A percentile compares a stretch with the other conserved stretches of the same genome.
Conservation (phyloP, 345 rosid genomes). For the Alliaria petiolata region DNA sequence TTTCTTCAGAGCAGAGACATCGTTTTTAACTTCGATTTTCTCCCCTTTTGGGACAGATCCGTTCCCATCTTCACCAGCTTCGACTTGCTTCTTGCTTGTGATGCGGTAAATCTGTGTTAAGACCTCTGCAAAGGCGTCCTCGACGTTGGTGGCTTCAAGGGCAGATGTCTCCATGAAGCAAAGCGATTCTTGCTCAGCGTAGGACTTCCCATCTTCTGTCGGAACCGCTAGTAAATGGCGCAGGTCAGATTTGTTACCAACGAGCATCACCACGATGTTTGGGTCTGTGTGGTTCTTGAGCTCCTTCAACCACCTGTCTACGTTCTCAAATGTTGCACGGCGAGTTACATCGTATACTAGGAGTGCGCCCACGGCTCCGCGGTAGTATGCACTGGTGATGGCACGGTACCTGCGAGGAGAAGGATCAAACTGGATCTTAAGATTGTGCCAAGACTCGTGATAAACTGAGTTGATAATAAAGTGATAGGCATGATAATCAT, state of each 20-base stretch:
- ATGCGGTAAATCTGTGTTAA: slow-evolving; percentile 55
- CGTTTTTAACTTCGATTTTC: slow-evolving; percentile 53
- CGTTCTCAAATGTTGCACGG: slow-evolving; percentile 63
- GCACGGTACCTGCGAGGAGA: slow-evolving; percentile 51
- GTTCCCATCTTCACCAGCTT: slow-evolving; percentile 41
- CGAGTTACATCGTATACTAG: slow-evolving; percentile 67
- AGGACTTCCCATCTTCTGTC: slow-evolving; percentile 55
- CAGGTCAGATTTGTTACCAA: slow-evolving; percentile 64
- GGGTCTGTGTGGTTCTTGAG: slow-evolving; percentile 64
- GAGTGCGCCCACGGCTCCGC: slow-evolving; percentile 72
- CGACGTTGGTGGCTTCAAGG: slow-evolving; percentile 61
- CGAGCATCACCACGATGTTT: slow-evolving; percentile 68
- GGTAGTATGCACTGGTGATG: slow-evolving; percentile 70
- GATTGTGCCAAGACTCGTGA: neutral
- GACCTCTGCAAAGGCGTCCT: slow-evolving; percentile 62
- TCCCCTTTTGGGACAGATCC: slow-evolving; percentile 50
- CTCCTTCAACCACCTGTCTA: slow-evolving; percentile 68
- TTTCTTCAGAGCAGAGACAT: slow-evolving; percentile 65
- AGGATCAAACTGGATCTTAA: neutral
- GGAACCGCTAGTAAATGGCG: slow-evolving; percentile 66
- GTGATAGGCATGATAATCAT: neutral
- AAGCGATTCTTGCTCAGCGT: slow-evolving; percentile 57
- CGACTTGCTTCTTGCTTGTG: slow-evolving; percentile 56
- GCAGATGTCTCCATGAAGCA: slow-evolving; percentile 73
- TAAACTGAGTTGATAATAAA: neutral